phyloP scores from a whole-genome alignment of 495 filamentous ascomycete species.

The Podospora conica region DNA sequence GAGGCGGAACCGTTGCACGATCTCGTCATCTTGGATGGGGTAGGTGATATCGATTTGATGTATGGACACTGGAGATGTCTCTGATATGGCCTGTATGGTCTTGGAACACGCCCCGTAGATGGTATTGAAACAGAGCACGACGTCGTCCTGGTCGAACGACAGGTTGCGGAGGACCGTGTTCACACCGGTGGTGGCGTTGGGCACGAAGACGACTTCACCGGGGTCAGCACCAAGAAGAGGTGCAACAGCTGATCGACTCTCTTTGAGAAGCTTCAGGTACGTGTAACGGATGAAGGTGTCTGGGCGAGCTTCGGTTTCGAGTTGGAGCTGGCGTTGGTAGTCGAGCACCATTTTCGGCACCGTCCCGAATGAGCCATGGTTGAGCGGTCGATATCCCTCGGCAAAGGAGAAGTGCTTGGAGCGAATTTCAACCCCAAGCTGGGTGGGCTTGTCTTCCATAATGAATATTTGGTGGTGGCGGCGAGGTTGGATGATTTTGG shows the following conservation, averaged over 20 bases:
- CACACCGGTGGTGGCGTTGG: conserved; percentile 71
- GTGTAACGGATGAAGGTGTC: conserved; percentile 47
- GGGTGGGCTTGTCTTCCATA: neutral
- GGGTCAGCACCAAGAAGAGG: conserved; percentile 52
- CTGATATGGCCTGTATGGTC: conserved; percentile 55
- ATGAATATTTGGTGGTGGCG: too few relatives aligned
- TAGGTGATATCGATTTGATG: conserved; percentile 36
- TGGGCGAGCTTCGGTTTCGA: conserved; percentile 27
- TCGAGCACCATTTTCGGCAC: conserved; percentile 29
- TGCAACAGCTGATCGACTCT: conserved; percentile 55
- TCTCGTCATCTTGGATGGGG: conserved; percentile 52
- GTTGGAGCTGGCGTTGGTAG: conserved; percentile 22
- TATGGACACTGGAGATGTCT: conserved; percentile 38
- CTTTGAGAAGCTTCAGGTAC: conserved; percentile 49
- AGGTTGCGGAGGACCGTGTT: conserved; percentile 69
- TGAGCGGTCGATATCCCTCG: conserved; percentile 29
- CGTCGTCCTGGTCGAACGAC: conserved; percentile 44
- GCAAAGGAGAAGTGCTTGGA: conserved; percentile 31
- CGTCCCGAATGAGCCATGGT: conserved; percentile 40
- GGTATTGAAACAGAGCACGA: conserved; percentile 57
- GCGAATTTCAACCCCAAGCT: neutral
- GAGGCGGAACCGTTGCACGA: conserved; percentile 44
- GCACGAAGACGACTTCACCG: conserved; percentile 63
- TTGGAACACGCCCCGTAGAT: conserved; percentile 68
- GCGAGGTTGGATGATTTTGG: neutral